Base-by-base conservation (phyloP, 2,329 filamentous ascomycete genomes). In the Lachnellula cervina region DNA sequence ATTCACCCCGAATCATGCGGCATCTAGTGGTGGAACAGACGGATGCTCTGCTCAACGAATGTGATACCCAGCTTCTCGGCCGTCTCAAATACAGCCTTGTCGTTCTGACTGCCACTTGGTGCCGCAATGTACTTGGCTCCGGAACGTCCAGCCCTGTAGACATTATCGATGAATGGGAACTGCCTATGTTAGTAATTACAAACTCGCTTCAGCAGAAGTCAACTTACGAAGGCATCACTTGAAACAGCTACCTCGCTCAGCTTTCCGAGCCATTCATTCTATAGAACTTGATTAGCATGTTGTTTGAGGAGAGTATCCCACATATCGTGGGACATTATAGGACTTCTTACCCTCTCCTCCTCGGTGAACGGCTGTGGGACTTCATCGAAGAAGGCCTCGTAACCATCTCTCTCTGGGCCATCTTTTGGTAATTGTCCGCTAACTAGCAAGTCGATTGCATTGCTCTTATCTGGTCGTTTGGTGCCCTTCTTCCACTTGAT, bases 161-260 rank as follows among this genome's bases (percentile, higher is more conserved):
- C 88, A 68, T 99, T 99, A 79, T 99, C 94, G 69, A 90, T 90
- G 76, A 99, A 99, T 64, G 94, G 94, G 84, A 99, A 99, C 89
- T 90, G 57, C 7, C n/a, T 23, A 37, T 32, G 54, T 44, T 54
- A 62, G 58, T 49, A 21, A 35, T 13, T 42, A 38, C 19, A 34
- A 16, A 5, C 34, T 23, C 5, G 13, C 19, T 35, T 25, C 25
- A 13, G n/a, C 32, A 46, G 37, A 23, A 16, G 25, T 54, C 17
- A 34, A 82, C 88, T 78, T 81, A 93, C 89, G 75, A 99, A 99
- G 62, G 94, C 94, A 73, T 99, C 94, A 62, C 90, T 96, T 52
- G 90, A 96, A 54, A 96, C 83, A 53, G 87, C 90, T 34, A 99
- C 94, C 52, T 89, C 81, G 59, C 79, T 80, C 66, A 97, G 77